Conservation (phyloP, 805 yeast species). For the Tetrapisispora taiwanensis region DNA sequence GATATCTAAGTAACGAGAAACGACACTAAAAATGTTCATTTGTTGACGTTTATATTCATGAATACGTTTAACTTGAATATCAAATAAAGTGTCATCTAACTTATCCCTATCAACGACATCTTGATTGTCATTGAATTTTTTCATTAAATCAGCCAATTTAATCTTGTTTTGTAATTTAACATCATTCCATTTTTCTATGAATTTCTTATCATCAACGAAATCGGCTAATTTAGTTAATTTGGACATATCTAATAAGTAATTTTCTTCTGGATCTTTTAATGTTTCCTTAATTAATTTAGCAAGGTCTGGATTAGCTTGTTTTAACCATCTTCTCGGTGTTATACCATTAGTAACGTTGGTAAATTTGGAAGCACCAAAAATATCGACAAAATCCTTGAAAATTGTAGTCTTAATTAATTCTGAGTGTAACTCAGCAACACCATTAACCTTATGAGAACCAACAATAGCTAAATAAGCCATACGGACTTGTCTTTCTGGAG, state of each 20-base stretch:
- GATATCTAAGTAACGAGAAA: constrained; percentile 69
- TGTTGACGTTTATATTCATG: constrained; percentile 96
- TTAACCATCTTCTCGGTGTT: constrained; percentile 94
- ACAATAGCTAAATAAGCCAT: constrained; percentile 89
- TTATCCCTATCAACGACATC: constrained; percentile 48
- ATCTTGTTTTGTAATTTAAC: constrained; percentile 64
- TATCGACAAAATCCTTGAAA: constrained; percentile 77
- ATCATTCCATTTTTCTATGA: constrained; percentile 58
- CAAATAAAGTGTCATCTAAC: constrained; percentile 60
- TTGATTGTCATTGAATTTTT: constrained; percentile 44
- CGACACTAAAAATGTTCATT: constrained; percentile 80
- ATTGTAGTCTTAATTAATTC: constrained; percentile 83
- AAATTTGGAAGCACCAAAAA: constrained; percentile 75
- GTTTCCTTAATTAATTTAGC: constrained; percentile 63
- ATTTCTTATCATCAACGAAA: constrained; percentile 56
- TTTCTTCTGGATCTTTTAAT: constrained; percentile 49
- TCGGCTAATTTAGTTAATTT: constrained; percentile 56
- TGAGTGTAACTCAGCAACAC: constrained; percentile 92
- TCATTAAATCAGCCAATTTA: constrained; percentile 56
- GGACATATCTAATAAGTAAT: constrained; percentile 58
- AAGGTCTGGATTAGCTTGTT: constrained; percentile 81
- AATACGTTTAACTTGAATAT: constrained; percentile 87
- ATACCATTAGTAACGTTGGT: constrained; percentile 91
- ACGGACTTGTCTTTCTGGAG: constrained; percentile 69
- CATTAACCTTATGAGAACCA: constrained; percentile 89